Base-by-base conservation (phyloP, 768 basidiomycete species). In the Pisolithus marmoratus region DNA sequence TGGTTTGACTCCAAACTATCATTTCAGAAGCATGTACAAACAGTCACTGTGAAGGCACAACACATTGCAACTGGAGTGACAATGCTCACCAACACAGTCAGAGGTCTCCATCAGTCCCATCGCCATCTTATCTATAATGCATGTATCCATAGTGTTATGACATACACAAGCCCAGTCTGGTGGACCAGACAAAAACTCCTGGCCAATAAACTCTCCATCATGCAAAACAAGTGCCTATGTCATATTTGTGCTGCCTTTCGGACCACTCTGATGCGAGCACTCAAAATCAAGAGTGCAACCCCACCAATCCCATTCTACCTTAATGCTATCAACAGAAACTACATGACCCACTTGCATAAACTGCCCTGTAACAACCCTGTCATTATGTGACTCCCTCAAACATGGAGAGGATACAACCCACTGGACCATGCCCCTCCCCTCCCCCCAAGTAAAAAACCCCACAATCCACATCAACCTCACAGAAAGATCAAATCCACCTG, bases 201-300 rank as follows among this genome's bases (percentile, higher is more conserved):
- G 6, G 12, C 40, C 12, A 22, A 20, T 5, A 42, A 5, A 5
- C 20, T 42, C 19, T 20, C 17, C 7, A 5, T 12, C 3, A 22
- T 38, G 4, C 37, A 38, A n/a, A 38, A 38, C 12, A 14, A 4
- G 5, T 38, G 4, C 40, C 62, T 72, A 0, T 38, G 61, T 0
- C 63, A 62, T 1, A 71, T 73, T 0, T 69, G 66, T 19, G 69
- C 66, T 0, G 70, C 64, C 0, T 73, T 72, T 58, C 38, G 59
- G 0, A 72, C 71, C 1, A 64, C 67, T 0, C 68, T 64, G 2
- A 63, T 61, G 2, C 24, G 49, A 0, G 71, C 70, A 0, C 56
- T 73, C 3, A 59, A 71, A 46, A 54, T 72, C 11, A 68, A 71
- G 38, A 64, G 70, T 0, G 58, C 67, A 0, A 61, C 70, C 15